These are phyloP conservation scores for Rhizophagus prolifer DNA, from an alignment of 192 early-diverging fungal genomes.

Conservation along the genomic window DNA sequence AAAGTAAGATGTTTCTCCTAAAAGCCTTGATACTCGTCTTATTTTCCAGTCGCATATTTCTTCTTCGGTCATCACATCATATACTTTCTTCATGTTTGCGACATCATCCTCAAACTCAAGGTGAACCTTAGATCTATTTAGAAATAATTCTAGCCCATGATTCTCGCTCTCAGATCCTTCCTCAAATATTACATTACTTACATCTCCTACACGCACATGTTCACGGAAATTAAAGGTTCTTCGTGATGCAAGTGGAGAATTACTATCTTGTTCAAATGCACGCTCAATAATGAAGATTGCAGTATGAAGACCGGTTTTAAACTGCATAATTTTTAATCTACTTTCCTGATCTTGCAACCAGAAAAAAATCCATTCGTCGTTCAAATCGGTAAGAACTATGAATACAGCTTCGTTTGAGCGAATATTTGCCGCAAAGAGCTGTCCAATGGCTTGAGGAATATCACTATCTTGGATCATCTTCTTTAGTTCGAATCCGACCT, in stretches of 20 bases:
- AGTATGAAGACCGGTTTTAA: not conserved
- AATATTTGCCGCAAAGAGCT: slow-evolving; percentile 24
- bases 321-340: not conserved
- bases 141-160: not conserved
- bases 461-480: not conserved
- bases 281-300: not conserved
- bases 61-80: not conserved
- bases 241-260: not conserved
- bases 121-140: not conserved
- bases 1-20: too few species aligned
- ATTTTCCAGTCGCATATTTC: too few species aligned
- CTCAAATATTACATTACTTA: not conserved
- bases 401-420: slow-evolving; percentile 1
- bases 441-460: slow-evolving; percentile 8
- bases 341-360: not conserved
- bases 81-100: not conserved
- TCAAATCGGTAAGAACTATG: slow-evolving; percentile 19
- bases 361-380: slow-evolving; percentile 13
- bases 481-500: slow-evolving; percentile 5
- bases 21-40: too few species aligned
- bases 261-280: not conserved
- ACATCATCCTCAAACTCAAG: not conserved
- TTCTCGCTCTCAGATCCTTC: not conserved
- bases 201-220: not conserved
- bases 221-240: not conserved